Base-by-base conservation (phyloP, 2,329 filamentous ascomycete genomes). In the Sporothrix inflata region DNA sequence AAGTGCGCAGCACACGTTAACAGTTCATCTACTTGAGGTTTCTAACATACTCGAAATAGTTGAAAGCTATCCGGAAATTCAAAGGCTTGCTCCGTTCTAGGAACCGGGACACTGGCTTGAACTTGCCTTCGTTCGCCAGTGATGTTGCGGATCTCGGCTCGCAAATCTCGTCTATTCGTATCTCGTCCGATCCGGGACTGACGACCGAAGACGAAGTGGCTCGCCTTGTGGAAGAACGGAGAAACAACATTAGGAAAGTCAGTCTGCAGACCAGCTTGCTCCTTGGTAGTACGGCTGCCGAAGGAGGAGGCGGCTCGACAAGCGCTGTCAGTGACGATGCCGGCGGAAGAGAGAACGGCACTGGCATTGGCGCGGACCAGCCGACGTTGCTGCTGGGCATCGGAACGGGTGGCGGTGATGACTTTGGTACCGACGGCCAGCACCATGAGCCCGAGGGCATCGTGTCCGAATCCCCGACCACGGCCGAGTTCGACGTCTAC, bases 31-130 rank as follows among this genome's bases (percentile, higher is more conserved):
- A 14, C 9, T 27, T 21, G 19, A 1, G 38, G 9, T 30, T 47
- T 38, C 21, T 51, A 27, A 21, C 11, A 34, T 1, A 0, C 24
- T n/a, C 9, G 30, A 42, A 21, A 1, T 60, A 94, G 91, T 92
- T 98, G 85, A 96, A 93, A 88, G 96, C 94, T 4, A 95, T 97
- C 53, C 90, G 91, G 75, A 92, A 92, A 72, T 98, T 98, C 84
- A 98, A 97, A 80, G 84, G 87, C 68, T 85, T 97, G 9, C 83
- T 96, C 7, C 72, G 40, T 84, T 88, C 74, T 71, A 76, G 55
- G 78, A 69, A 65, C n/a, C 60, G 49, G 14, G 60, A 34, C 12
- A 30, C 66, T 0, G 45, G 27, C 30, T 24, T 69, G 47, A n/a
- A 30, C 4, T 38, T 19, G 16, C 21, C 30, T 1, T 38, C 72